Evolutionary conservation across 768 basidiomycete species (phyloP), one percentile per base, ranked within the genome.

Genomic region (Hebeloma cylindrosporum): DNA sequence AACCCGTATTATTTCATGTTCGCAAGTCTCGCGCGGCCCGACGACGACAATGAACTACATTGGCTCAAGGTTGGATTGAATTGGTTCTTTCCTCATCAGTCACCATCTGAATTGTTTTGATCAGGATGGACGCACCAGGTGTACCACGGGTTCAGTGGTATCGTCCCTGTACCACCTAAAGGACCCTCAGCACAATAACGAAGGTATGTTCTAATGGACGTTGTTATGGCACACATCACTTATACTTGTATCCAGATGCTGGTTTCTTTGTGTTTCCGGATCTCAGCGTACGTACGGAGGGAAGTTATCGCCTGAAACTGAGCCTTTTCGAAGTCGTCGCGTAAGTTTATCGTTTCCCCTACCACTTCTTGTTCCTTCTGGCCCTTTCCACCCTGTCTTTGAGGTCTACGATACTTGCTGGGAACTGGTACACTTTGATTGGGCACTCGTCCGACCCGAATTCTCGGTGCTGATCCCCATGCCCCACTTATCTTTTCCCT

Each of bases 251-350:
- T 50, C 60, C 71, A 61, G 88, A 91, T 56, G 91, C 90, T 6
- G 93, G 91, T 0, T 93, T 94, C 71, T 98, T 98, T 59, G 93
- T 96, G 23, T 98, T 98, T 57, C 94, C 94, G 0, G 94, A 96
- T 63, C 75, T 98, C 18, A 88, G 86, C 48, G 91, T 97, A 4
- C 73, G 92, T 48, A 92, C 90, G 2, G 94, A 97, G 64, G 94
- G 94, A 6, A 86, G 85, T 53, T 98, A 94, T 58, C 74, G 88
- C 9, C 68, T 89, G 43, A 80, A 80, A 48, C 59, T 80, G 29
- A 75, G 74, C 51, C 68, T 98, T 39, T 98, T 88, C 61, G 94
- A 97, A 67, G 90, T 96, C 41, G 87, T 93, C 30, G 87, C 85
- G 91, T 93, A 57, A 63, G 88, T 81, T 33, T 21, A 25, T 34